Evolutionary conservation across 345 rosid species (phyloP).

Genomic region (Lumnitzera littorea): DNA sequence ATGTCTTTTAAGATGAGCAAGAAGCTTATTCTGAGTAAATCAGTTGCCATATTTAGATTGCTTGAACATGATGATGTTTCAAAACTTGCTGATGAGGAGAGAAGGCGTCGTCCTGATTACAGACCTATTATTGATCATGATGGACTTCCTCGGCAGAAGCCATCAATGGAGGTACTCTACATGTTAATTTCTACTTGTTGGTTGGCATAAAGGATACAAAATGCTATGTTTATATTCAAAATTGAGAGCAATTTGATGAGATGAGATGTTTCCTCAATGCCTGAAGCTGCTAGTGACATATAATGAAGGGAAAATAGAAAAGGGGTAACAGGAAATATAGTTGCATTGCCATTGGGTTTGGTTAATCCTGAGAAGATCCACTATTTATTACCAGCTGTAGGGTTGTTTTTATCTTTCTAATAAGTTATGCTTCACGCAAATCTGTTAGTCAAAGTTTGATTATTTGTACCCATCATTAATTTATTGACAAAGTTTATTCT

Average conservation of each 20-base stretch:
- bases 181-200: too few relatives aligned
- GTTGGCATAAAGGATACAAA: background rate
- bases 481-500: conserved; percentile 1
- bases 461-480: conserved; percentile 1
- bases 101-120: conserved; percentile 50
- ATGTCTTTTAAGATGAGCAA: too few relatives aligned
- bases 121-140: conserved; percentile 84
- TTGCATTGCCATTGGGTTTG: too few relatives aligned
- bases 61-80: conserved; percentile 54
- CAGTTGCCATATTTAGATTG: conserved; percentile 29
- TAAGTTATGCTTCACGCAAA: too few relatives aligned
- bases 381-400: too few relatives aligned
- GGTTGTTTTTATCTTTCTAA: too few relatives aligned
- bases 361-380: too few relatives aligned
- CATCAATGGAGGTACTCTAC: conserved; percentile 40
- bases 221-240: background rate
- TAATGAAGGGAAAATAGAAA: too few relatives aligned
- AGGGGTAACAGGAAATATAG: too few relatives aligned
- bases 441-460: background rate
- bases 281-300: too few relatives aligned
- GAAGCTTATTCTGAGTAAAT: background rate
- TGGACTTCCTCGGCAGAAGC: conserved; percentile 64
- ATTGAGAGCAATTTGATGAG: too few relatives aligned
- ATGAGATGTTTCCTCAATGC: too few relatives aligned
- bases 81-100: conserved; percentile 65